These are phyloP conservation scores for Vachellia pachyceras DNA, from an alignment of 306 rosid genomes.

Conservation along the genomic window DNA sequence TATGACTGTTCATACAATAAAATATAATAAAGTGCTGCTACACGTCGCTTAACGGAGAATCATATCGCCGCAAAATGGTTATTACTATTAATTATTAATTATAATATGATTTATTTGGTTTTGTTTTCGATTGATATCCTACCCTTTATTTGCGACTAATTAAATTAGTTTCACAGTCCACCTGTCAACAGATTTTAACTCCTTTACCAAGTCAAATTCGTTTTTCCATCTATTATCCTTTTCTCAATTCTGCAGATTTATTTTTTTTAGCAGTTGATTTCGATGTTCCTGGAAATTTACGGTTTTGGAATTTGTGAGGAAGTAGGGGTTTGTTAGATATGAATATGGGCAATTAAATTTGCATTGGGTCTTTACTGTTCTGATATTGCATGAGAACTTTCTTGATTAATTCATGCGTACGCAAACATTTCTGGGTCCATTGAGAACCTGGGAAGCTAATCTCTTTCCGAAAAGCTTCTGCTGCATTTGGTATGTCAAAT, in stretches of 20 bases:
- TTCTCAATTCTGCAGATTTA: slow-evolving; percentile 5
- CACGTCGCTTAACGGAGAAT: slow-evolving; percentile 31
- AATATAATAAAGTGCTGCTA: slow-evolving; percentile 1
- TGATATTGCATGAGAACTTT: too few species aligned
- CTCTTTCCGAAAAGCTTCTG: too few species aligned
- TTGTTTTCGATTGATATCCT: slow-evolving; percentile 24
- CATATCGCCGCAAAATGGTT: slow-evolving; percentile 29
- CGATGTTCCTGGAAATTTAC: too few species aligned
- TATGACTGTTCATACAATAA: background rate
- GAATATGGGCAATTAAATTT: too few species aligned
- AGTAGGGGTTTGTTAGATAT: too few species aligned
- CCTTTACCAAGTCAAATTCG: slow-evolving; percentile 58
- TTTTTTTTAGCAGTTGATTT: too few species aligned
- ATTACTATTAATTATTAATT: slow-evolving; percentile 24
- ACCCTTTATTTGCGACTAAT: slow-evolving; percentile 40
- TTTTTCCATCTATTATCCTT: slow-evolving; percentile 27
- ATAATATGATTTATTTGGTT: background rate
- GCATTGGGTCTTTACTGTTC: too few species aligned
- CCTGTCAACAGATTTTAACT: slow-evolving; percentile 36
- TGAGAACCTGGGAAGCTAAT: too few species aligned
- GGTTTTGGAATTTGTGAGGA: too few species aligned
- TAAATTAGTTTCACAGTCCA: slow-evolving; percentile 33
- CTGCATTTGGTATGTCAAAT: too few species aligned
- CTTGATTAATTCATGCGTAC: too few species aligned
- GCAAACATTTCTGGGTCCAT: too few species aligned